Percentiles rank a stretch among this genome's conserved stretches.
phyloP scores from a whole-genome alignment of 2,329 filamentous ascomycete genomes.

The Colletotrichum endophyticum region DNA sequence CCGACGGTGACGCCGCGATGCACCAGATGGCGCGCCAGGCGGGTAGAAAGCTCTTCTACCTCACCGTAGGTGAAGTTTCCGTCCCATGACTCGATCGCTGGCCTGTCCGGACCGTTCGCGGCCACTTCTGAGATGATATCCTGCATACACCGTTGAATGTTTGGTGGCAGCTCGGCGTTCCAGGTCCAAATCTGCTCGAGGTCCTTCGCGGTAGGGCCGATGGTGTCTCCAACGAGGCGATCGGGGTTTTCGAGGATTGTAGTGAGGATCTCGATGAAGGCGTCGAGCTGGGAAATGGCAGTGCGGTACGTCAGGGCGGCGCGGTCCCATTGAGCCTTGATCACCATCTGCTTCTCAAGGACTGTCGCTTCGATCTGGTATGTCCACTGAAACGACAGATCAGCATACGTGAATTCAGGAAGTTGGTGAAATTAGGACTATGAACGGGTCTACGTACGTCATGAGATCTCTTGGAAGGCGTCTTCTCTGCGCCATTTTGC shows the following conservation, averaged over 20 bases:
- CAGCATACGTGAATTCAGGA: not conserved
- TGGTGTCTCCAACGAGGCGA: slow-evolving; percentile 11
- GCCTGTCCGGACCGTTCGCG: slow-evolving; percentile 36
- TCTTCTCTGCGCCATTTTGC: slow-evolving; percentile 4
- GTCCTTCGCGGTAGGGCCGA: slow-evolving; percentile 35
- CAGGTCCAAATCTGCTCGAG: slow-evolving; percentile 50
- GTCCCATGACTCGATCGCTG: slow-evolving; percentile 56
- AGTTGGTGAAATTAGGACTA: not conserved
- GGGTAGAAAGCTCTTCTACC: slow-evolving; percentile 45
- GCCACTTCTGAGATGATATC: slow-evolving; percentile 48
- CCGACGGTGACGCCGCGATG: slow-evolving; percentile 40
- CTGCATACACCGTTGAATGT: slow-evolving; percentile 49
- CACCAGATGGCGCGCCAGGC: slow-evolving; percentile 43
- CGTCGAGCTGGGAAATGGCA: slow-evolving; percentile 21
- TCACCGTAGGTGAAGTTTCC: slow-evolving; percentile 51
- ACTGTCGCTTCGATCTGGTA: slow-evolving; percentile 23
- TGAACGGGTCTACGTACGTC: slow-evolving; percentile 7
- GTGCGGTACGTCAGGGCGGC: slow-evolving; percentile 17
- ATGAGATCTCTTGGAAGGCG: slow-evolving; percentile 2
- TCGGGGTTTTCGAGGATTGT: slow-evolving; percentile 20
- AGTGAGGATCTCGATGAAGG: slow-evolving; percentile 24
- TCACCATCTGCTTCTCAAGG: slow-evolving; percentile 12
- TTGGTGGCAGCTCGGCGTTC: slow-evolving; percentile 46
- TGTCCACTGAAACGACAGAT: slow-evolving; percentile 23
- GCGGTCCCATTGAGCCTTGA: slow-evolving; percentile 24